Conservation (phyloP, 2,329 filamentous ascomycete species). For the Penicillium palitans region DNA sequence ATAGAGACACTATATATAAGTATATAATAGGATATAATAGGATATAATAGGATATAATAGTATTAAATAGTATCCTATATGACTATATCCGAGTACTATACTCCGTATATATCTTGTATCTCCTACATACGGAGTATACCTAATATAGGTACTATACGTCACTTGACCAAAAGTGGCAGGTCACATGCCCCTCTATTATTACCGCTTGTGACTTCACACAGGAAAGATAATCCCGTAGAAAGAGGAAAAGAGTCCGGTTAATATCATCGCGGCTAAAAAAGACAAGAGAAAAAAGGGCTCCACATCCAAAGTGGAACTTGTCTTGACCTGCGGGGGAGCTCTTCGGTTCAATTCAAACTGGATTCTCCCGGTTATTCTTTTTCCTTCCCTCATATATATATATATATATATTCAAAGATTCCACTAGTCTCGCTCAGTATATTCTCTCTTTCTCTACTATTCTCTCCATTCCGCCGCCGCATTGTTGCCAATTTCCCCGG, state of each 20-base stretch:
- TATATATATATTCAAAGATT: neutral
- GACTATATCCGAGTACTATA: neutral
- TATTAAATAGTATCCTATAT: neutral
- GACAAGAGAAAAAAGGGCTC: neutral
- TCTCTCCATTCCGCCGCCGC: neutral
- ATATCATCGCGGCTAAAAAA: conserved; percentile 13
- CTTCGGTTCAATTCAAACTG: conserved; percentile 22
- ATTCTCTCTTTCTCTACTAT: neutral
- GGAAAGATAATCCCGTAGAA: neutral
- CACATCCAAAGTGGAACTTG: conserved; percentile 4
- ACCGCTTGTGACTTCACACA: neutral
- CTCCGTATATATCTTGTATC: no score
- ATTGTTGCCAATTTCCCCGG: conserved; percentile 5
- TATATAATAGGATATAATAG: neutral
- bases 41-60: neutral
- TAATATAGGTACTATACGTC: neutral
- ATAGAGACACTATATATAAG: neutral
- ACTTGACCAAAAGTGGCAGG: neutral
- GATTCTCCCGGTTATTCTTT: conserved; percentile 18
- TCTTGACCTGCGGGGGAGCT: conserved; percentile 17
- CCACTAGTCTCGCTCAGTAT: neutral
- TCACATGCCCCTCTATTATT: neutral
- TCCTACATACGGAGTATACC: no score
- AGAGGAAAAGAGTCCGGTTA: neutral
- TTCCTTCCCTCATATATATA: neutral